A percentile compares a stretch with the other conserved stretches of the same genome.
Conservation (phyloP, 768 basidiomycete genomes). For the Atractiella rhizophila region DNA sequence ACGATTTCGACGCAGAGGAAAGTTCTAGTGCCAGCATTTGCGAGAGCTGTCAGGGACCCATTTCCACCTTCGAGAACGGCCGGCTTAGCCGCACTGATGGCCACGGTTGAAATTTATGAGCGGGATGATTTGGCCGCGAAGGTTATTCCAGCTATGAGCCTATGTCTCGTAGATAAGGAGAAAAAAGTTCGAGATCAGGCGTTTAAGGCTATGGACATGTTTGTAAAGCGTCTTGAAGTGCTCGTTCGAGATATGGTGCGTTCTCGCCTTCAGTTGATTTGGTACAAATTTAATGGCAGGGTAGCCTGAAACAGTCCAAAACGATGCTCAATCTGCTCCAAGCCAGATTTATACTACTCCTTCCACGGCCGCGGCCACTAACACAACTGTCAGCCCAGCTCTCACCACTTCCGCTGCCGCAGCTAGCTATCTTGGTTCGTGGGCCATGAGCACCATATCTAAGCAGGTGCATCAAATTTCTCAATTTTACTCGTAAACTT, state of each 20-base stretch:
- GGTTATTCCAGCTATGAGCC: conserved; percentile 63
- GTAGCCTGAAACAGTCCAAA: conserved; percentile 34
- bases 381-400: conserved; percentile 22
- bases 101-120: conserved; percentile 70
- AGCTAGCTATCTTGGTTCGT: too few species aligned
- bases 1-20: conserved; percentile 77
- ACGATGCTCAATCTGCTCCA: background rate
- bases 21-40: conserved; percentile 88
- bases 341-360: conserved; percentile 16
- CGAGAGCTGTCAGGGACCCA: conserved; percentile 59
- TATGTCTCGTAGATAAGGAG: conserved; percentile 64
- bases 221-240: conserved; percentile 55
- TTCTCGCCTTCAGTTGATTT: conserved; percentile 4
- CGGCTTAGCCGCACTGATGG: conserved; percentile 85
- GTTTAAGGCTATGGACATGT: conserved; percentile 72
- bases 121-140: conserved; percentile 64
- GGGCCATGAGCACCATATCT: too few species aligned
- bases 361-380: conserved; percentile 13
- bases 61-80: conserved; percentile 87
- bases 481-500: too few species aligned
- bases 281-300: background rate
- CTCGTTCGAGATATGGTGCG: conserved; percentile 62
- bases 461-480: too few species aligned
- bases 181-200: conserved; percentile 93
- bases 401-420: conserved; percentile 69